Evolutionary conservation across 1,139 yeast genomes (phyloP).

Genomic region (Suhomyces maxii): DNA sequence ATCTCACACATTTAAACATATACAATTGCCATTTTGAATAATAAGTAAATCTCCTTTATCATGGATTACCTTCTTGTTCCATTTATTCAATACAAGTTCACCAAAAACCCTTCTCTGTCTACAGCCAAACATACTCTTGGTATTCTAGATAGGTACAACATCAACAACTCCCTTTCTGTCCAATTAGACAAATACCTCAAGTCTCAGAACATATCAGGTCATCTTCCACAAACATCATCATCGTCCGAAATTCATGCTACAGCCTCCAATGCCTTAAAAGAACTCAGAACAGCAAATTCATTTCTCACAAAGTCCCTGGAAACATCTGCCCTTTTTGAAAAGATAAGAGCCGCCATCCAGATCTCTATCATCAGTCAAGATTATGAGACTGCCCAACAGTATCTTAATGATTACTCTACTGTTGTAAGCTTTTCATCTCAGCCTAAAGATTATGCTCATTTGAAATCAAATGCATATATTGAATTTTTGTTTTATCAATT

Average conservation of each 20-base stretch:
- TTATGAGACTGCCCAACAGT: slow-evolving; percentile 21
- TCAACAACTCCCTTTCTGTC: neutral
- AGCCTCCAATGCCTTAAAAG: slow-evolving; percentile 2
- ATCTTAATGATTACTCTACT: slow-evolving; percentile 20
- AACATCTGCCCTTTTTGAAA: slow-evolving; percentile 7
- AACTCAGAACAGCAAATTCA: slow-evolving; percentile 2
- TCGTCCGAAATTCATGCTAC: neutral
- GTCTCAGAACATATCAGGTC: neutral
- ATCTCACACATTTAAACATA: no score
- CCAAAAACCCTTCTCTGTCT: neutral
- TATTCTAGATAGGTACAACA: neutral
- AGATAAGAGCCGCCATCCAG: slow-evolving; percentile 10
- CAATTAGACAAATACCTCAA: neutral
- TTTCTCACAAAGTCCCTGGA: slow-evolving; percentile 8
- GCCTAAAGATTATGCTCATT: slow-evolving; percentile 21
- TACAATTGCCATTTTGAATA: neutral
- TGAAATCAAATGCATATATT: slow-evolving; percentile 24
- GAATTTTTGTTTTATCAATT: slow-evolving; percentile 30
- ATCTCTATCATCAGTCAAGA: slow-evolving; percentile 20
- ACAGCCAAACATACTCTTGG: slow-evolving; percentile 1
- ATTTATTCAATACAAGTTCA: slow-evolving; percentile 4
- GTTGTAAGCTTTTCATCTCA: slow-evolving; percentile 27
- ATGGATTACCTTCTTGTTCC: slow-evolving; percentile 6
- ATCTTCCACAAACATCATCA: neutral
- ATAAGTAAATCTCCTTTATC: neutral